A percentile compares a stretch with the other conserved stretches of the same genome.
Conservation (phyloP, 2,329 filamentous ascomycete species). For the Hymenoscyphus infarciens region DNA sequence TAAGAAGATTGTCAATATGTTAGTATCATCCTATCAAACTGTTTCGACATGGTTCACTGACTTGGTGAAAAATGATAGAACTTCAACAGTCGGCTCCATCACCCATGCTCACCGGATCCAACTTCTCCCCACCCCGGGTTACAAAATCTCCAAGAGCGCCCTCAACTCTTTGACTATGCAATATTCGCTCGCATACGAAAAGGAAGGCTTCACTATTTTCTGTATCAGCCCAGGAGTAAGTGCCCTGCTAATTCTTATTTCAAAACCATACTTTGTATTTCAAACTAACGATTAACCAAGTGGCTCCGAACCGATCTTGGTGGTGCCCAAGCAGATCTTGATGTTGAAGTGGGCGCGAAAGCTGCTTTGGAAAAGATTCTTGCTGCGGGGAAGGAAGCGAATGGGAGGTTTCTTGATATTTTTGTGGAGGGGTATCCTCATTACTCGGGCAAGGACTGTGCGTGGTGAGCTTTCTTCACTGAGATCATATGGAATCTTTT, state of each 20-base stretch:
- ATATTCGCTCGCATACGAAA: conserved; percentile 37
- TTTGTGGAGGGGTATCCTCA: not conserved
- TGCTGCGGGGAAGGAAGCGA: conserved; percentile 37
- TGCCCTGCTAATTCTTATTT: not conserved
- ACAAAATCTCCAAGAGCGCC: conserved; percentile 46
- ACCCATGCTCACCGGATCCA: conserved; percentile 34
- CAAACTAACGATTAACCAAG: conserved; percentile 10
- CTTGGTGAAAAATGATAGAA: not conserved
- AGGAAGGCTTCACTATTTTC: conserved; percentile 43
- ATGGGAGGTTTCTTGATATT: conserved; percentile 45
- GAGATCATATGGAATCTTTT: no score
- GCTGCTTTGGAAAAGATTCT: conserved; percentile 42
- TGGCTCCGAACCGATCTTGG: conserved; percentile 47
- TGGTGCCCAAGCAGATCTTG: conserved; percentile 40
- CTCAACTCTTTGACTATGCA: conserved; percentile 46
- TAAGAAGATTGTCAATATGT: conserved; percentile 25
- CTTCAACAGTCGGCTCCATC: conserved; percentile 16
- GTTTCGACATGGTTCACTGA: not conserved
- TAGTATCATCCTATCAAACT: not conserved
- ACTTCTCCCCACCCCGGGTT: conserved; percentile 38
- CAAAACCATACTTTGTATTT: not conserved
- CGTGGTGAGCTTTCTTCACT: not conserved
- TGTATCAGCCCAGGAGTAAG: conserved; percentile 44
- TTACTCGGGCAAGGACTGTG: not conserved
- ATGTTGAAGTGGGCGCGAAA: conserved; percentile 38